phyloP scores from a whole-genome alignment of 1,284 basidiomycete genomes.

The Trichosporon coremiiforme region DNA sequence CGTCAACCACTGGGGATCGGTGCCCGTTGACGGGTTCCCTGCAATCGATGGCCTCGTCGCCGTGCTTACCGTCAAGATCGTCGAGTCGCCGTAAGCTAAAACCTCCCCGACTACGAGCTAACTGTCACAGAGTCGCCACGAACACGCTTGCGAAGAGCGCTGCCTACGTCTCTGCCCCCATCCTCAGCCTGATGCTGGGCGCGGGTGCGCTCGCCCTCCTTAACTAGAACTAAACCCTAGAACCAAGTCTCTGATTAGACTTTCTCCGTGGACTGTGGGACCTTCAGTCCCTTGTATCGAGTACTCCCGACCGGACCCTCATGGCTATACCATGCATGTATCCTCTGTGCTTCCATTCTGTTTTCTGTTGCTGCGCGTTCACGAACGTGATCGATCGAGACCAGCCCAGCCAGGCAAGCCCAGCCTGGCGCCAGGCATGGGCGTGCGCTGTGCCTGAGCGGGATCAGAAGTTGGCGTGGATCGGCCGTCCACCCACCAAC shows the following conservation, averaged over 20 bases:
- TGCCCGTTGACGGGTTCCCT: constrained; percentile 64
- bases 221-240: not conserved
- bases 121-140: not conserved
- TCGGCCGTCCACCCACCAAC: not conserved
- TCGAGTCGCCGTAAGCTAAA: constrained; percentile 12
- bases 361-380: not conserved
- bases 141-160: not conserved
- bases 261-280: not conserved
- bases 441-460: constrained; percentile 1
- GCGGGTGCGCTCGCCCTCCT: not conserved
- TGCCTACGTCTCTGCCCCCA: not conserved
- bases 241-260: not conserved
- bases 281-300: not conserved
- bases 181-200: not conserved
- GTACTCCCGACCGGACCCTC: not conserved
- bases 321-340: not conserved
- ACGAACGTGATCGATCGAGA: too few relatives aligned
- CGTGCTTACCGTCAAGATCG: constrained; percentile 73
- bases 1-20: constrained; percentile 74
- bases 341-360: not conserved
- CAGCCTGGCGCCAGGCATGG: too few relatives aligned
- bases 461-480: constrained; percentile 8
- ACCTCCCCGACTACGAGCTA: not conserved
- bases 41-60: constrained; percentile 85
- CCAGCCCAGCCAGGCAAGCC: too few relatives aligned